These are phyloP conservation scores for Monosporascus sp. DNA, from an alignment of 2,329 filamentous ascomycete species.

Conservation along the genomic window DNA sequence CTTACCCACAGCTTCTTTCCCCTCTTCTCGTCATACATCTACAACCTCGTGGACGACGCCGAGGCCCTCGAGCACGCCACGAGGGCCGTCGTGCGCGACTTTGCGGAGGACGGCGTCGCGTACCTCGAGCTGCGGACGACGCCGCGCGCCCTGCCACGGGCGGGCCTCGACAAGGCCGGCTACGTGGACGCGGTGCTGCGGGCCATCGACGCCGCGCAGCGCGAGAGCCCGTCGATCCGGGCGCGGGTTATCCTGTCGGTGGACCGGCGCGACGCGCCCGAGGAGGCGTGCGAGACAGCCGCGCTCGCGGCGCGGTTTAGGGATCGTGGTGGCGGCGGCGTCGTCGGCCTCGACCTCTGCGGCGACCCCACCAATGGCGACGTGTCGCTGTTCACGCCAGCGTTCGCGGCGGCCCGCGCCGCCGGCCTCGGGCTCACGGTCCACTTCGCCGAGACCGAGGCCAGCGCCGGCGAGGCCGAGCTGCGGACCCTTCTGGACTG, in stretches of 20 bases:
- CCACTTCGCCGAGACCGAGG: slow-evolving; percentile 69
- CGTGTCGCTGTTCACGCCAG: slow-evolving; percentile 52
- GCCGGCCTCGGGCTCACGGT: slow-evolving; percentile 60
- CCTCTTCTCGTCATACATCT: slow-evolving; percentile 75
- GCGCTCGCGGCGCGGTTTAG: slow-evolving; percentile 54
- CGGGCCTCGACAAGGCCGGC: slow-evolving; percentile 50
- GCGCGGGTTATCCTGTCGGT: slow-evolving; percentile 68
- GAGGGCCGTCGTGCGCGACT: slow-evolving; percentile 58
- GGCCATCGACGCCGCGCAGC: slow-evolving; percentile 43
- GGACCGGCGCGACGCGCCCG: slow-evolving; percentile 58
- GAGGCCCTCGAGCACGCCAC: slow-evolving; percentile 58
- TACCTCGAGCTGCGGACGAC: slow-evolving; percentile 81
- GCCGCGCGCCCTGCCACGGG: slow-evolving; percentile 55
- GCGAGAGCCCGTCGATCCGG: slow-evolving; percentile 39
- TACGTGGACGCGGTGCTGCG: slow-evolving; percentile 64
- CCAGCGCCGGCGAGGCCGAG: slow-evolving; percentile 53
- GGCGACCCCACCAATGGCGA: slow-evolving; percentile 65
- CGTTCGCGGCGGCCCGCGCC: slow-evolving; percentile 52
- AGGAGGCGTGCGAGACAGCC: slow-evolving; percentile 59
- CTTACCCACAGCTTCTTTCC: slow-evolving; percentile 61
- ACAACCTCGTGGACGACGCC: slow-evolving; percentile 63
- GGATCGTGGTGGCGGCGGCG: slow-evolving; percentile 45
- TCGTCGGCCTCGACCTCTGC: slow-evolving; percentile 75
- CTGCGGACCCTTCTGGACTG: slow-evolving; percentile 60
- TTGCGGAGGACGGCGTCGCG: slow-evolving; percentile 64